These are phyloP conservation scores for Rubia peregrina DNA, from an alignment of 305 asterid species.

Conservation along the genomic window DNA sequence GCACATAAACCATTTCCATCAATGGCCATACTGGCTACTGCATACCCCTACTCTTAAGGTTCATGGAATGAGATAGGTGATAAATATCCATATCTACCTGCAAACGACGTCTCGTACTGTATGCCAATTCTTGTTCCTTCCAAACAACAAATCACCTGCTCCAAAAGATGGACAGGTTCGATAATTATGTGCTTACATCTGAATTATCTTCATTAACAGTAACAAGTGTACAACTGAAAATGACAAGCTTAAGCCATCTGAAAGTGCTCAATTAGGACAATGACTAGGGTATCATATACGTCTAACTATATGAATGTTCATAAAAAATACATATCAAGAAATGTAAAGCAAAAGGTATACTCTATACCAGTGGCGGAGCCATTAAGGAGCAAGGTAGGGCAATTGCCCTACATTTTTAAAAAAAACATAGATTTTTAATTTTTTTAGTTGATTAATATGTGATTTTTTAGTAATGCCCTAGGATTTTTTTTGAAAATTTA, in stretches of 20 bases:
- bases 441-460: too few species aligned
- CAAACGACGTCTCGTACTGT: slow-evolving; percentile 83
- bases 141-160: slow-evolving; percentile 86
- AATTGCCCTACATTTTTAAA: too few species aligned
- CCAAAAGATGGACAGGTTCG: slow-evolving; percentile 15
- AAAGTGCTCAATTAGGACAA: neutral
- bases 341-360: too few species aligned
- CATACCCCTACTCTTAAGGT: neutral
- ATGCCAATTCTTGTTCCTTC: slow-evolving; percentile 94
- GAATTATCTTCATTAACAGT: slow-evolving; percentile 5
- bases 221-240: neutral
- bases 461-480: too few species aligned
- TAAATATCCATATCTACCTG: slow-evolving; percentile 44
- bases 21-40: neutral
- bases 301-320: neutral
- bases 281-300: neutral
- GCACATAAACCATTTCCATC: slow-evolving; percentile 1
- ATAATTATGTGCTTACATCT: slow-evolving; percentile 1
- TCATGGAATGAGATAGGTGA: neutral
- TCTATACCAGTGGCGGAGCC: too few species aligned
- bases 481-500: too few species aligned
- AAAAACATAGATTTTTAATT: too few species aligned
- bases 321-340: too few species aligned
- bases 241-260: neutral
- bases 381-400: too few species aligned